These are phyloP conservation scores for Cochlearia excelsa DNA, from an alignment of 345 rosid genomes.

Conservation along the genomic window DNA sequence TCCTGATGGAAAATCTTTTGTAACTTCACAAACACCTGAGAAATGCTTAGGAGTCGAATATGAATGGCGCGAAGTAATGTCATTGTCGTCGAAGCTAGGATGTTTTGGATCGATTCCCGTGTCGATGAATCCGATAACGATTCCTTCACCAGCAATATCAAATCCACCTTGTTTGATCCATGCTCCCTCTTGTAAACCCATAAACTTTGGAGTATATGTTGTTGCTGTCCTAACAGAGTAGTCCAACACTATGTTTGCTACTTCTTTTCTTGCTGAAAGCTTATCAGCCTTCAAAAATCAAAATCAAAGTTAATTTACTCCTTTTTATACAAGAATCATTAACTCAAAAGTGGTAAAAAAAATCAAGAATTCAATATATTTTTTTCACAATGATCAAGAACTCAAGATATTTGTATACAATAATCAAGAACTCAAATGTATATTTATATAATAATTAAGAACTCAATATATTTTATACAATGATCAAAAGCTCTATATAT, in stretches of 20 bases:
- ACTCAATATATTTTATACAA: too few relatives aligned
- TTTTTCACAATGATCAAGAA: conserved; percentile 1
- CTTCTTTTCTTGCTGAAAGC: conserved; percentile 67
- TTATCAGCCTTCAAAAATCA: conserved; percentile 53
- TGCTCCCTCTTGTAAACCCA: conserved; percentile 89
- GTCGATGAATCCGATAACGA: conserved; percentile 80
- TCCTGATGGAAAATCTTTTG: conserved; percentile 88
- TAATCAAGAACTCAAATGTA: too few relatives aligned
- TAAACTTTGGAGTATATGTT: conserved; percentile 87
- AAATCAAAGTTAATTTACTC: not conserved
- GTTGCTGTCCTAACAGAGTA: conserved; percentile 89
- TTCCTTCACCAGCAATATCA: conserved; percentile 82
- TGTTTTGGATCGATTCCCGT: conserved; percentile 94
- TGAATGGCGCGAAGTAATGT: conserved; percentile 44
- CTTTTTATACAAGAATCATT: not conserved
- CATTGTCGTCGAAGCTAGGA: conserved; percentile 64
- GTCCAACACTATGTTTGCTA: conserved; percentile 75
- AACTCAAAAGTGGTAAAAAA: not conserved
- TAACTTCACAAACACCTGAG: conserved; percentile 89
- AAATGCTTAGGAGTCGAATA: conserved; percentile 77
- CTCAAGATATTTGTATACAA: not conserved
- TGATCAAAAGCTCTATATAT: too few relatives aligned
- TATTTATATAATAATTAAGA: too few relatives aligned
- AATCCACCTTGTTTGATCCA: conserved; percentile 81
- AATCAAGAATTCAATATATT: conserved; percentile 5